Conservation (phyloP, 495 filamentous ascomycete species). For the Neurospora tetraspora region DNA sequence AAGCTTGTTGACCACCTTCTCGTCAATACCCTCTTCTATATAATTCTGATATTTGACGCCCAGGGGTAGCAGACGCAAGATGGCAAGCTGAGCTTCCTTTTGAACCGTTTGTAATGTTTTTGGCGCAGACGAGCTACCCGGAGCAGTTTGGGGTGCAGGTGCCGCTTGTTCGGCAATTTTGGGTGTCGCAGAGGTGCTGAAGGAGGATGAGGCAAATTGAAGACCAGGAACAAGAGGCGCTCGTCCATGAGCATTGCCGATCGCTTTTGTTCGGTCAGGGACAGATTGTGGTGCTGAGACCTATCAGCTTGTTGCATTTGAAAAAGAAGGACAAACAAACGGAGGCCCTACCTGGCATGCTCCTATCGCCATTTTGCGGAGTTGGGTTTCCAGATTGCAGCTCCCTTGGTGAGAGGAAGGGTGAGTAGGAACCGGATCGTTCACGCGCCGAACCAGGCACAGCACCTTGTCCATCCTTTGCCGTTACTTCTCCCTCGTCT, state of each 20-base stretch:
- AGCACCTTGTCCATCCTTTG: neutral
- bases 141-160: neutral
- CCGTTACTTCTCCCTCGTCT: conserved; percentile 11
- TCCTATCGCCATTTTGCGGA: conserved; percentile 2
- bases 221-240: neutral
- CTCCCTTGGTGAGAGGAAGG: conserved; percentile 38
- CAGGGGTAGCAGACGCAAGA: conserved; percentile 51
- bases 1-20: conserved; percentile 48
- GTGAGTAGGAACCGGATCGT: conserved; percentile 42
- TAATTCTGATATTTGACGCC: conserved; percentile 60
- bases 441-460: conserved; percentile 20
- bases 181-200: neutral
- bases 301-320: neutral
- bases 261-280: neutral
- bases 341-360: neutral
- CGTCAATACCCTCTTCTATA: conserved; percentile 61
- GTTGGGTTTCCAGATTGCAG: conserved; percentile 21
- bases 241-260: neutral
- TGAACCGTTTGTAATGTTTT: conserved; percentile 41
- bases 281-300: neutral
- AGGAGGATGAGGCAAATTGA: neutral
- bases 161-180: neutral
- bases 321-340: neutral
- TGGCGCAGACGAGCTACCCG: neutral
- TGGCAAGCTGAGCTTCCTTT: conserved; percentile 58